Evolutionary conservation across 768 basidiomycete species (phyloP).

Genomic region (Russula sp.): DNA sequence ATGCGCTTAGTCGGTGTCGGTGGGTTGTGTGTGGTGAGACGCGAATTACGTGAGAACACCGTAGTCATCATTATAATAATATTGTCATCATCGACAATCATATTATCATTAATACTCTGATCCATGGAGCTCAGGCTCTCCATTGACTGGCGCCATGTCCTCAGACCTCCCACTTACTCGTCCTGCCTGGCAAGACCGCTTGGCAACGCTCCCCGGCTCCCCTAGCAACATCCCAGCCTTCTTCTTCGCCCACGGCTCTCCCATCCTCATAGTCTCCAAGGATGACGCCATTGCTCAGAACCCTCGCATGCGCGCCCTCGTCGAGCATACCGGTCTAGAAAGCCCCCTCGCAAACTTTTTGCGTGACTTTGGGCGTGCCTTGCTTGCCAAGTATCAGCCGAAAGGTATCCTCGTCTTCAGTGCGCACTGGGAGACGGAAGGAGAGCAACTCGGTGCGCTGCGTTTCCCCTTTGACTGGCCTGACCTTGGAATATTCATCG

Average conservation of each 20-base stretch:
- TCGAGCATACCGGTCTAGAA: constrained; percentile 37
- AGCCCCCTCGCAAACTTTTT: constrained; percentile 56
- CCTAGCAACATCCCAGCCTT: constrained; percentile 64
- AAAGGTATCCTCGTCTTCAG: constrained; percentile 78
- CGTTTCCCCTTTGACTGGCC: not conserved
- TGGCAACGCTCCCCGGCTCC: constrained; percentile 49
- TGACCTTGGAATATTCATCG: not conserved
- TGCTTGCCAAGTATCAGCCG: constrained; percentile 66
- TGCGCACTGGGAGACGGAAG: constrained; percentile 72
- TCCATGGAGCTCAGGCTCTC: too few species aligned
- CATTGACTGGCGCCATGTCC: not conserved
- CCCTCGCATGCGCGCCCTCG: constrained; percentile 10
- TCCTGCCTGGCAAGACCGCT: constrained; percentile 45
- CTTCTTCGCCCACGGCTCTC: constrained; percentile 72
- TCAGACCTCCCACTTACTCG: constrained; percentile 34
- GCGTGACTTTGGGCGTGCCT: constrained; percentile 55
- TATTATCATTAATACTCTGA: too few species aligned
- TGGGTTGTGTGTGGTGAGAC: too few species aligned
- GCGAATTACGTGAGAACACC: not conserved
- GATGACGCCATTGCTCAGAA: not conserved
- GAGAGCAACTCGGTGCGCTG: constrained; percentile 50
- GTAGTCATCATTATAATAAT: too few species aligned
- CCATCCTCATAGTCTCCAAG: constrained; percentile 41
- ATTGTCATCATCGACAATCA: too few species aligned
- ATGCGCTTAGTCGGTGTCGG: too few species aligned